Conservation (phyloP, 306 rosid species). For the Parietaria judaica region DNA sequence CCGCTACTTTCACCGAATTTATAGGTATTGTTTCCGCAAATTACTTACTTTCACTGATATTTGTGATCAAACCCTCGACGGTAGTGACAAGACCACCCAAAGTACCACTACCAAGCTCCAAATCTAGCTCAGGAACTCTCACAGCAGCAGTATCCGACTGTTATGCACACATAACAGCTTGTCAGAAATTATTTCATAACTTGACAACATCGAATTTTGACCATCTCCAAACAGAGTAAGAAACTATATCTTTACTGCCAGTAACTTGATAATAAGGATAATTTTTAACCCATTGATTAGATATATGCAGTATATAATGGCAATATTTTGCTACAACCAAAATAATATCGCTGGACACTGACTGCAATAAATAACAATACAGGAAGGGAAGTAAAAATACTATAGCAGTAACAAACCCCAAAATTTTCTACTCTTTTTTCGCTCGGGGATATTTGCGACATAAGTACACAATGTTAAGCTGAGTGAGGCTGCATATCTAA, state of each 20-base stretch:
- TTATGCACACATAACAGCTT: conserved; percentile 7
- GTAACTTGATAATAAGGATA: background rate
- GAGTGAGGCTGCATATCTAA: no score
- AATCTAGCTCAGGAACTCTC: conserved; percentile 56
- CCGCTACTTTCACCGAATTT: background rate
- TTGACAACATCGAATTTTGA: conserved; percentile 4
- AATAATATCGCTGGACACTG: background rate
- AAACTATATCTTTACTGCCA: background rate
- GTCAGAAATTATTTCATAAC: conserved; percentile 9
- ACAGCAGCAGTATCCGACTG: conserved; percentile 57
- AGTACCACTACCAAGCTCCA: conserved; percentile 78
- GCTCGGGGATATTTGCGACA: no score
- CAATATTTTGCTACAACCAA: background rate
- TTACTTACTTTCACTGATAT: conserved; percentile 51
- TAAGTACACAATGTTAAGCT: no score
- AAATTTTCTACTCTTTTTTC: background rate
- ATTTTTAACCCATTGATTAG: background rate
- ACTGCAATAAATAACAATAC: background rate
- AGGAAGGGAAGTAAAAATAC: background rate
- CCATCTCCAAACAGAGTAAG: background rate
- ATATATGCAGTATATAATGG: no score
- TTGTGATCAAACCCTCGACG: conserved; percentile 70
- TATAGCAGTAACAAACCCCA: background rate
- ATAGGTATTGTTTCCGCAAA: background rate
- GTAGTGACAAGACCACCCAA: conserved; percentile 61